A percentile compares a stretch with the other conserved stretches of the same genome.
Evolutionary conservation across 495 filamentous ascomycete species (phyloP).

Genomic region (Penicillium angulare): DNA sequence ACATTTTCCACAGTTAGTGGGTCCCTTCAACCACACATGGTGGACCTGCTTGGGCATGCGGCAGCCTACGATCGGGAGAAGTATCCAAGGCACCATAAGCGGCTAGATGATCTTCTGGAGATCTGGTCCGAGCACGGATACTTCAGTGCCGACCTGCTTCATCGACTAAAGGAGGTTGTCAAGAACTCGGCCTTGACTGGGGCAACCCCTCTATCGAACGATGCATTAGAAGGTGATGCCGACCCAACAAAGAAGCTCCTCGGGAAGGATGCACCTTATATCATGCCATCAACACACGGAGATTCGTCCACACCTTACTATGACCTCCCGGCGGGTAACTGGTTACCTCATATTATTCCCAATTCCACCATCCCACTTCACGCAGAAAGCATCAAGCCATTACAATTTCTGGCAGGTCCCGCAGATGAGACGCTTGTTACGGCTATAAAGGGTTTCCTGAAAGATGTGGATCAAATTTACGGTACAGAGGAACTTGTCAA

Average conservation of each 20-base stretch:
- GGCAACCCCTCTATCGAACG: constrained; percentile 19
- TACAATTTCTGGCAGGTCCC: constrained; percentile 71
- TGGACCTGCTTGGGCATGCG: constrained; percentile 59
- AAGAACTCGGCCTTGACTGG: constrained; percentile 40
- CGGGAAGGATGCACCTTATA: constrained; percentile 58
- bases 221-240: constrained; percentile 17
- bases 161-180: constrained; percentile 59
- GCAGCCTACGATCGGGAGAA: constrained; percentile 57
- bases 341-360: constrained; percentile 74
- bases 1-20: constrained; percentile 54
- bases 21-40: constrained; percentile 60
- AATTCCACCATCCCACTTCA: constrained; percentile 73
- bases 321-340: constrained; percentile 81
- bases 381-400: constrained; percentile 66
- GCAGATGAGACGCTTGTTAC: constrained; percentile 62
- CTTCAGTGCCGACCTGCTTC: constrained; percentile 56
- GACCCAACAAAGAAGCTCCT: constrained; percentile 25
- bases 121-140: constrained; percentile 74
- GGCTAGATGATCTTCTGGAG: constrained; percentile 62
- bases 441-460: constrained; percentile 67
- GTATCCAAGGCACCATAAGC: constrained; percentile 63
- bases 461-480: constrained; percentile 66
- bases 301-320: constrained; percentile 74
- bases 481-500: constrained; percentile 35
- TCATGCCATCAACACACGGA: constrained; percentile 76